phyloP scores from a whole-genome alignment of 208 protist species.

The Novymonas esmeraldas region DNA sequence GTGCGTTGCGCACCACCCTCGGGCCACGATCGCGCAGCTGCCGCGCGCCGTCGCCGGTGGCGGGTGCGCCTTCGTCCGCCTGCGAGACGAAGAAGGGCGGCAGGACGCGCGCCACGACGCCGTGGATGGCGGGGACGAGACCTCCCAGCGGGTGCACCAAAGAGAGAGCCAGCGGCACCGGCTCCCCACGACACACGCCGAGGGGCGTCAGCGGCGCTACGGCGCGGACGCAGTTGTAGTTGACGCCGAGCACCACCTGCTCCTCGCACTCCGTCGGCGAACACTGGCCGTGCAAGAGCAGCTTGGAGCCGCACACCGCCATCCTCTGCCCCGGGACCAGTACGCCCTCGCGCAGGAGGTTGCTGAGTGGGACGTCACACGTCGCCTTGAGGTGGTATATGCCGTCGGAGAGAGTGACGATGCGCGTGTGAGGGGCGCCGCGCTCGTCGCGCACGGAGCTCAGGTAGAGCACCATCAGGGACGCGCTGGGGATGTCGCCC shows the following conservation, averaged over 20 bases:
- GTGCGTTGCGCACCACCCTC: conserved; percentile 43
- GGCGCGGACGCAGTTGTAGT: conserved; percentile 83
- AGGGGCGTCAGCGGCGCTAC: conserved; percentile 45
- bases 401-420: conserved; percentile 72
- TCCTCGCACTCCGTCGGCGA: conserved; percentile 58
- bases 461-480: conserved; percentile 59
- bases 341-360: conserved; percentile 61
- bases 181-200: conserved; percentile 55
- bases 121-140: conserved; percentile 72
- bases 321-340: conserved; percentile 61
- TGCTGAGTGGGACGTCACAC: conserved; percentile 78
- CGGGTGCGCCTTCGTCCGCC: neutral
- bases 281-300: conserved; percentile 42
- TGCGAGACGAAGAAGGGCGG: conserved; percentile 69
- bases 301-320: conserved; percentile 66
- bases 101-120: conserved; percentile 67
- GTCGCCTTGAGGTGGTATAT: conserved; percentile 67
- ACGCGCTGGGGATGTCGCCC: conserved; percentile 64
- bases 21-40: conserved; percentile 9
- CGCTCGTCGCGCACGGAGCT: conserved; percentile 50
- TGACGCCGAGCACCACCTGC: conserved; percentile 54
- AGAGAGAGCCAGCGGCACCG: conserved; percentile 43
- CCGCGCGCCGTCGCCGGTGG: conserved; percentile 12
- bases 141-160: conserved; percentile 70
- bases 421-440: conserved; percentile 52